Evolutionary conservation across 2,329 filamentous ascomycete species (phyloP).

Genomic region (Microthyrium microscopicum): DNA sequence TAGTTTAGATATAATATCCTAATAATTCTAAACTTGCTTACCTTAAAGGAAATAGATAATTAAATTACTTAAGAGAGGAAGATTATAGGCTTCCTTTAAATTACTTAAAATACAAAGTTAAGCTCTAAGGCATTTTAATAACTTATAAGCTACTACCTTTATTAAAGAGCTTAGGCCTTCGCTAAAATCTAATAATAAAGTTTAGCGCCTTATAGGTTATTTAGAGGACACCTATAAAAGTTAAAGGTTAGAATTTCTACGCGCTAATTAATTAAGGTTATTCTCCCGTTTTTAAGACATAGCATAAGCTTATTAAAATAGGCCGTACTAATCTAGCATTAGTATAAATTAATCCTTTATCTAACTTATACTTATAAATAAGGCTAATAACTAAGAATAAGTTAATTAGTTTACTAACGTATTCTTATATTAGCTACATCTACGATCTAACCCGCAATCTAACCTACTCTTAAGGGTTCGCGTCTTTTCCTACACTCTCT

Average conservation of each 20-base stretch:
- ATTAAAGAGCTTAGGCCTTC: no score
- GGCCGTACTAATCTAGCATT: not conserved
- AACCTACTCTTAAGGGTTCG: no score
- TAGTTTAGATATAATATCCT: not conserved
- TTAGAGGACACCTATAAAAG: not conserved
- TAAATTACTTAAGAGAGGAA: not conserved
- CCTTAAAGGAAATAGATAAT: not conserved
- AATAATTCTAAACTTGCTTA: not conserved
- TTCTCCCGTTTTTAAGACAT: conserved; percentile 1
- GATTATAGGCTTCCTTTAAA: conserved; percentile 1
- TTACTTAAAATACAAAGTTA: no score
- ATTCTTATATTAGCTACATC: no score
- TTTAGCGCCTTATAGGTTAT: not conserved
- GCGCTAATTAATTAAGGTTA: not conserved
- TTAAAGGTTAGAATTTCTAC: not conserved
- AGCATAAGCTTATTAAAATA: not conserved
- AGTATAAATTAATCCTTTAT: no score
- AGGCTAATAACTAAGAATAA: no score
- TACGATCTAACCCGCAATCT: no score
- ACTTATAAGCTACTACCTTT: no score
- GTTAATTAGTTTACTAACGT: no score
- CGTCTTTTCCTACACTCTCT: no score
- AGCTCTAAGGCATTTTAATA: no score
- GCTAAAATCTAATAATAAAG: not conserved
- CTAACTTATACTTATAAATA: no score